Conservation (phyloP, 2,329 filamentous ascomycete species). For the Colletotrichum kahawae region DNA sequence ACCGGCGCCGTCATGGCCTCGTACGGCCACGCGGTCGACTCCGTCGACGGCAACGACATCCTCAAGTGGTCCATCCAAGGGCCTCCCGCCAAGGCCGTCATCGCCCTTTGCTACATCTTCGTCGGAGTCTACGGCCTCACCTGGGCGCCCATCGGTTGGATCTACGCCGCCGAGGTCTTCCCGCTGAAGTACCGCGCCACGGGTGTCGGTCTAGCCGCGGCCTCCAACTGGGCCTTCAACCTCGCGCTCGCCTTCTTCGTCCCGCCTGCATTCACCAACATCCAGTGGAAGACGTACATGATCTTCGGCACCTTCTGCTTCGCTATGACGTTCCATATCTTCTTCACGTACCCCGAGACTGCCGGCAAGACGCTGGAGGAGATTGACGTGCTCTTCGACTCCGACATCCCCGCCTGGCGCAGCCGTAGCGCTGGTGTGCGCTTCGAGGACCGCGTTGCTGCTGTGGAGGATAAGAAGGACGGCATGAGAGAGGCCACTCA, state of each 20-base stretch:
- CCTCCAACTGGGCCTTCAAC: constrained; percentile 56
- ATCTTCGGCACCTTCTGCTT: constrained; percentile 22
- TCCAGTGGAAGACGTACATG: constrained; percentile 29
- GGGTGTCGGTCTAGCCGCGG: constrained; percentile 57
- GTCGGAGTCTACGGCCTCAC: constrained; percentile 29
- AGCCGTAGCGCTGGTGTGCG: background rate
- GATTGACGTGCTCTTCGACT: constrained; percentile 23
- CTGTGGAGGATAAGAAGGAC: background rate
- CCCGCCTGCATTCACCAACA: constrained; percentile 34
- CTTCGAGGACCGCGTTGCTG: constrained; percentile 10
- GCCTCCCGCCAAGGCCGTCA: constrained; percentile 51
- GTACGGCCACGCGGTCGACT: constrained; percentile 48
- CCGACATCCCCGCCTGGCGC: constrained; percentile 11
- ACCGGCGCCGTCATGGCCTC: constrained; percentile 55
- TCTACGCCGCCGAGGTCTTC: constrained; percentile 40
- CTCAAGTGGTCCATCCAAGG: constrained; percentile 52
- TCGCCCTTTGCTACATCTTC: constrained; percentile 55
- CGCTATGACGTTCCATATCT: constrained; percentile 26
- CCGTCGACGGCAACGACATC: constrained; percentile 49
- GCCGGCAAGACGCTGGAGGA: constrained; percentile 28
- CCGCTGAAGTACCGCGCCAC: constrained; percentile 55
- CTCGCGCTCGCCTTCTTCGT: constrained; percentile 55
- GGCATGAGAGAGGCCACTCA: background rate
- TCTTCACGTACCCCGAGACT: constrained; percentile 33
- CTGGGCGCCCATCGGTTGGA: constrained; percentile 37